Conservation (phyloP, 1,284 basidiomycete species). For the Porodaedalea pini region DNA sequence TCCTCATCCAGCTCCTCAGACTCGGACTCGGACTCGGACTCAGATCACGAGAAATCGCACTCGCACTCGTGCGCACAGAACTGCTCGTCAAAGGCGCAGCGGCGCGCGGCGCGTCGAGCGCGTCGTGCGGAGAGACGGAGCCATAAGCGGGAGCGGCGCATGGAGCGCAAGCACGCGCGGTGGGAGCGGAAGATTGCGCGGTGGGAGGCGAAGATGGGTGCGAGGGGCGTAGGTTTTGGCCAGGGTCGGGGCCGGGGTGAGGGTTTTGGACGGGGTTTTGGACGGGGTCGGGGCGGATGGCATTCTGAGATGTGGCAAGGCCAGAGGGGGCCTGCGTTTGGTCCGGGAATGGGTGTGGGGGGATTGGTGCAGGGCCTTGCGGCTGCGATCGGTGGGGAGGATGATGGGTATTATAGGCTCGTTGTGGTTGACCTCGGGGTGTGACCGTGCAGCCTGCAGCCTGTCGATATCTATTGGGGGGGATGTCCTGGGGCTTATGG, state of each 20-base stretch:
- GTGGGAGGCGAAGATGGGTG: not conserved
- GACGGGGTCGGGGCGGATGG: too few species aligned
- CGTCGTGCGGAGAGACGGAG: not conserved
- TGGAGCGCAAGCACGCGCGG: not conserved
- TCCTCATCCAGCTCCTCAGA: not conserved
- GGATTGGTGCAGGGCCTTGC: not conserved
- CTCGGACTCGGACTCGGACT: not conserved
- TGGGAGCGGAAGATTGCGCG: not conserved
- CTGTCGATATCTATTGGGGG: too few species aligned
- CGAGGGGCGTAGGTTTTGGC: not conserved
- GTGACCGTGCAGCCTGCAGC: too few species aligned
- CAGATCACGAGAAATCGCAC: not conserved
- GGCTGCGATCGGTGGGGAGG: not conserved
- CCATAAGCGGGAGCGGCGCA: not conserved
- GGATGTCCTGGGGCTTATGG: too few species aligned
- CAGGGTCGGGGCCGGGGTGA: not conserved
- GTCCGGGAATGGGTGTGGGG: not conserved
- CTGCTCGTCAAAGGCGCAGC: not conserved
- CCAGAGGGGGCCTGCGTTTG: not conserved
- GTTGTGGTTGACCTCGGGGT: slow-evolving; percentile 5
- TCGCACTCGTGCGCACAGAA: not conserved
- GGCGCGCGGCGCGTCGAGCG: not conserved
- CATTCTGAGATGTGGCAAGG: not conserved
- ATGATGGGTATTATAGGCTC: slow-evolving; percentile 19
- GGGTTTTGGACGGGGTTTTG: not conserved